Evolutionary conservation across 73 alveolate species (phyloP), one percentile per base, ranked within the genome.

Genomic region (Paramecium primaurelia): DNA sequence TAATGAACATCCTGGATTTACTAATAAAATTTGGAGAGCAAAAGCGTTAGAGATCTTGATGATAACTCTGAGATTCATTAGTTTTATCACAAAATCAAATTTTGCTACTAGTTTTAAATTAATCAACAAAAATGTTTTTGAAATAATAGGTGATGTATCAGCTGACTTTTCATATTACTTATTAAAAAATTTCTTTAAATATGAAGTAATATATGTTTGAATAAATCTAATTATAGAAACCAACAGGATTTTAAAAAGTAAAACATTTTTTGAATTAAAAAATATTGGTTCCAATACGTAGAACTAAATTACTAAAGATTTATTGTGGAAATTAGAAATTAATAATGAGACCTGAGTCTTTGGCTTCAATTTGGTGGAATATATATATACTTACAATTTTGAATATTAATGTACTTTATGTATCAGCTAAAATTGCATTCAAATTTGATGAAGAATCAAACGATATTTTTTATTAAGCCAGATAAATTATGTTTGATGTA

Each of bases 1-100:
- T 32, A 32, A 64, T 32, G 84, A 64, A 3, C 42, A 64, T 64
- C 47, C 8, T 11, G 88, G 88, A 9, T 75, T 75, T 6, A 38
- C 32, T 10, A 75, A 75, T 75, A 42, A 16, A 30, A 42, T 75
- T 22, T 75, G 88, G 88, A 75, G 38, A 36, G 16, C 28, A 25
- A 75, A 75, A 42, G 69, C 68, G 18, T 75, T 75, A 11, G 60
- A 75, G 20, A 75, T 75, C 8, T 37, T 36, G 9, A 75, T 75
- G 58, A 36, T 75, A 0, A 75, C 60, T 25, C 14, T 75, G 12
- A 75, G 88, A 20, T 75, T 75, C 40, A 75, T 75, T 18, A 75
- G 88, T 36, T 75, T 75, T 75, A 75, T 75, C 30, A 75, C 88
- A n/a, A 75, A 75, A 75, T 75, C 88, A 38, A 75, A 75, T 14